phyloP scores from a whole-genome alignment of 2,329 filamentous ascomycete species.

The Thelonectria rubi region DNA sequence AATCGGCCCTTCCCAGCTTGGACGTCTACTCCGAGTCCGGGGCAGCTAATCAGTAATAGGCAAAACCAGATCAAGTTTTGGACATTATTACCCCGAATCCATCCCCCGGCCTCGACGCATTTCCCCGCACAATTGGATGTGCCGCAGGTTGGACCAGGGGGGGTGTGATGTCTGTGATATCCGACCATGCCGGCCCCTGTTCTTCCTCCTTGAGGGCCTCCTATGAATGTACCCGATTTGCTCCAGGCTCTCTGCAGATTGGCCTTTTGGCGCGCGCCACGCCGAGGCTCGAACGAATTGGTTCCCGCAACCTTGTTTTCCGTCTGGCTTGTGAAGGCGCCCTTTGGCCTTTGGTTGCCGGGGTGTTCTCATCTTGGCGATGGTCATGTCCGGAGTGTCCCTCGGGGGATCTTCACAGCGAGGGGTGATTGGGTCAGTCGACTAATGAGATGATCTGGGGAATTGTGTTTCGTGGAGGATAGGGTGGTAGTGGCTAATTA shows the following conservation, averaged over 20 bases:
- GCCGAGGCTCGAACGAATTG: conserved; percentile 21
- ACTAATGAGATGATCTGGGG: neutral
- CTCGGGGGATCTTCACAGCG: neutral
- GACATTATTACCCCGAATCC: neutral
- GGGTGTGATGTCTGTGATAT: conserved; percentile 1
- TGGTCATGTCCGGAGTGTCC: conserved; percentile 3
- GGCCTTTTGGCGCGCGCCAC: conserved; percentile 28
- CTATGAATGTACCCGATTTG: neutral
- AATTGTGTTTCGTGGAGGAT: neutral
- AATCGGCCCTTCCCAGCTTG: too few relatives aligned
- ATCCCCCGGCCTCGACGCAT: neutral
- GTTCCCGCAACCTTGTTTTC: neutral
- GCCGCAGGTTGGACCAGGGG: conserved; percentile 26
- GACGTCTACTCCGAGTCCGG: too few relatives aligned
- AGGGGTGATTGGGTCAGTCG: neutral
- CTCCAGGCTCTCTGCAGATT: neutral
- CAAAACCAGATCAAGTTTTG: neutral
- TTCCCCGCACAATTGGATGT: conserved; percentile 34
- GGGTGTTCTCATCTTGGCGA: neutral
- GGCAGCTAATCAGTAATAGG: too few relatives aligned
- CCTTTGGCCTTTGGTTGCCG: neutral
- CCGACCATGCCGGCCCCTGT: conserved; percentile 22
- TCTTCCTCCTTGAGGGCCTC: conserved; percentile 31
- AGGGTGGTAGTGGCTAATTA: neutral
- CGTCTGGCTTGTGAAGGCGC: conserved; percentile 13